Conservation (phyloP, 371 early-diverging fungal genomes). For the Syncephalastrum sp. region DNA sequence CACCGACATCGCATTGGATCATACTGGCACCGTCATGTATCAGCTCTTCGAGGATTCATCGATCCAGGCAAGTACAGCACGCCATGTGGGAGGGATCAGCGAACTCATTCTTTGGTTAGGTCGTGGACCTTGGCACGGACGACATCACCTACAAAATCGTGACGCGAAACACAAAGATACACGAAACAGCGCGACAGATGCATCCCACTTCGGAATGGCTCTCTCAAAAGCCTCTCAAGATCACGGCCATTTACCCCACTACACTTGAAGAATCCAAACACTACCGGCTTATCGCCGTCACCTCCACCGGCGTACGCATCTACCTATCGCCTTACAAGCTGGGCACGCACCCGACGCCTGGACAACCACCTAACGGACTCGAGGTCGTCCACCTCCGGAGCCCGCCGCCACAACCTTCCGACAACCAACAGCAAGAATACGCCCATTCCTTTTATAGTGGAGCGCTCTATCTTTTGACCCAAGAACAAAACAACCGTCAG, state of each 20-base stretch:
- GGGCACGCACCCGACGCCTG: constrained; percentile 2
- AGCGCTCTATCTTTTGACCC: constrained; percentile 60
- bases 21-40: constrained; percentile 33
- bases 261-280: constrained; percentile 53
- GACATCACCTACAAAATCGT: constrained; percentile 19
- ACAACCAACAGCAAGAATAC: too few relatives aligned
- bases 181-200: constrained; percentile 35
- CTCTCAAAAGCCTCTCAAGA: constrained; percentile 42
- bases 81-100: not conserved
- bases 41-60: constrained; percentile 48
- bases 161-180: constrained; percentile 21
- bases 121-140: constrained; percentile 37
- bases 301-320: constrained; percentile 68
- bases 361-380: constrained; percentile 43
- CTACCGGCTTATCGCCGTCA: constrained; percentile 70
- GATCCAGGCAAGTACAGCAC: constrained; percentile 53
- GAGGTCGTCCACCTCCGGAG: constrained; percentile 70
- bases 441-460: constrained; percentile 57
- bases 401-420: constrained; percentile 25
- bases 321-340: constrained; percentile 59
- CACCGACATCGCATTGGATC: constrained; percentile 47
- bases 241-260: constrained; percentile 68
- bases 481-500: constrained; percentile 59
- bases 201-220: constrained; percentile 37
- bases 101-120: constrained; percentile 39